Evolutionary conservation across 176 grass and related monocot genomes (phyloP).

Genomic region (Olyra latifolia): DNA sequence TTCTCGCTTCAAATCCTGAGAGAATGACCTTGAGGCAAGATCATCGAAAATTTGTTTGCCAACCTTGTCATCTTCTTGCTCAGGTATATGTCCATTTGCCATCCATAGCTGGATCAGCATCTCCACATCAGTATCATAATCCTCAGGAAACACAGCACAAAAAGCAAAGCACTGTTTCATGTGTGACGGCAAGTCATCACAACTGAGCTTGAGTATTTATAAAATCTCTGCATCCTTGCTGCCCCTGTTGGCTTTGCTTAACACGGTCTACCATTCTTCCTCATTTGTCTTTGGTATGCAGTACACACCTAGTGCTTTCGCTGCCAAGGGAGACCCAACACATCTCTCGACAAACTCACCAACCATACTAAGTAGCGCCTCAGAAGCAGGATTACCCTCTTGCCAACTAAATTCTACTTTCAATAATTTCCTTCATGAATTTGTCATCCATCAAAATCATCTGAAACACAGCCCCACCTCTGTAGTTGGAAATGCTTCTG

Average conservation of each 20-base stretch:
- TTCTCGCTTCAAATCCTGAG: neutral
- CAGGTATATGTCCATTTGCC: constrained; percentile 7
- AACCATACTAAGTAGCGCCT: constrained; percentile 2
- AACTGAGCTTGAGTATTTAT: constrained; percentile 1
- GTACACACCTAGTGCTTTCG: constrained; percentile 6
- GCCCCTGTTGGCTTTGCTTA: neutral
- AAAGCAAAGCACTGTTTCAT: constrained; percentile 13
- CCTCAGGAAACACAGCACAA: constrained; percentile 1
- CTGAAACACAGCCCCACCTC: constrained; percentile 39
- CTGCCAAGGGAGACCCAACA: neutral
- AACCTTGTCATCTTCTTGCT: neutral
- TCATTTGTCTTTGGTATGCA: neutral
- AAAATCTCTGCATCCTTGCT: neutral
- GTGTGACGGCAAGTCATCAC: neutral
- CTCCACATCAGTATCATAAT: neutral
- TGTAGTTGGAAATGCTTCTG: neutral
- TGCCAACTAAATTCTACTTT: neutral
- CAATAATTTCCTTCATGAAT: neutral
- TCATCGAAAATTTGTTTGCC: constrained; percentile 16
- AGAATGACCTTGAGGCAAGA: constrained; percentile 16
- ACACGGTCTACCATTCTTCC: neutral
- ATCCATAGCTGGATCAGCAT: constrained; percentile 29
- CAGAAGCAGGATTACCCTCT: neutral
- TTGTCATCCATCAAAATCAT: neutral
- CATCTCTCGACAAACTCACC: neutral